A percentile compares a stretch with the other conserved stretches of the same genome.
Conservation (phyloP, 2,329 filamentous ascomycete species). For the Helicocarpus griseus region DNA sequence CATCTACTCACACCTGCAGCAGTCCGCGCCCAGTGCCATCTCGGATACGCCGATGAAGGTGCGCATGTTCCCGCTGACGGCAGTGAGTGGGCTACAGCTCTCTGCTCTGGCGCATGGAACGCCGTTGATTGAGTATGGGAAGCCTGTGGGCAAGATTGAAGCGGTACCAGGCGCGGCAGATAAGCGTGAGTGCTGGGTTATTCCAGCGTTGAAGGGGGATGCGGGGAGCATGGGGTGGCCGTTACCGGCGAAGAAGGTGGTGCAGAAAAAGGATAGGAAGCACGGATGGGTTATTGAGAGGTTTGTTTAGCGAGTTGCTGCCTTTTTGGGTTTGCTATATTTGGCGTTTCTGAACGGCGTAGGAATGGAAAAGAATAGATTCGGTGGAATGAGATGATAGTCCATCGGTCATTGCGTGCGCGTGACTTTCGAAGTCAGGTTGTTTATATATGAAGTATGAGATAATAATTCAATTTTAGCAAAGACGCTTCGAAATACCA, state of each 20-base stretch:
- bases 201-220: constrained; percentile 65
- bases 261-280: constrained; percentile 63
- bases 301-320: constrained; percentile 25
- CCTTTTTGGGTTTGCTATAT: constrained; percentile 1
- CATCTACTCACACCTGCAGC: constrained; percentile 78
- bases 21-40: constrained; percentile 45
- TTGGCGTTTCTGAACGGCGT: background rate
- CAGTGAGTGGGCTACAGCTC: constrained; percentile 66
- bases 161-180: constrained; percentile 37
- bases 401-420: no score
- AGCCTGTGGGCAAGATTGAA: constrained; percentile 77
- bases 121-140: constrained; percentile 72
- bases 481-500: background rate
- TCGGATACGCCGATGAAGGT: constrained; percentile 60
- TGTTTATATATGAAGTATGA: background rate
- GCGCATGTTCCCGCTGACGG: constrained; percentile 78
- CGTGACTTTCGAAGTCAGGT: background rate
- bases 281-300: constrained; percentile 66
- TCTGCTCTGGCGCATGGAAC: constrained; percentile 74
- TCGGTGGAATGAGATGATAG: background rate
- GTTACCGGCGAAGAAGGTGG: constrained; percentile 72
- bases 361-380: background rate
- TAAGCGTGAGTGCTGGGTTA: constrained; percentile 69
- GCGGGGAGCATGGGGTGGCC: constrained; percentile 67
- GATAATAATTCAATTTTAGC: background rate